These are phyloP conservation scores for Gynochthodes officinalis DNA, from an alignment of 257 asterid genomes.

Conservation along the genomic window DNA sequence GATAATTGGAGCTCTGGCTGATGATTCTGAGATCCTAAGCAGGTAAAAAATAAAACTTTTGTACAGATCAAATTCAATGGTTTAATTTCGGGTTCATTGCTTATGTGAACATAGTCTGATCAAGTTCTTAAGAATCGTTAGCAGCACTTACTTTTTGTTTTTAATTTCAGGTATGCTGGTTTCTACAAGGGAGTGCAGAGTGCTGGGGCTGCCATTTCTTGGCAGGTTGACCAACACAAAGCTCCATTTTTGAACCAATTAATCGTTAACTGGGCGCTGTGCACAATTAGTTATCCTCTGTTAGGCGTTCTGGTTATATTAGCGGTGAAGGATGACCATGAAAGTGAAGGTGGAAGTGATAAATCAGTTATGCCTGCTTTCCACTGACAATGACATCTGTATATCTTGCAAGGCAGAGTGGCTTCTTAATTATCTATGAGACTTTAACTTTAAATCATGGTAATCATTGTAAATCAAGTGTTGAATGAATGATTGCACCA, in stretches of 20 bases:
- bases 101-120: too few species aligned
- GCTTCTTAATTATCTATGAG: too few species aligned
- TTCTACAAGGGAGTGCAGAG: slow-evolving; percentile 49
- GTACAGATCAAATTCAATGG: too few species aligned
- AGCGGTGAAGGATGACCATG: slow-evolving; percentile 38
- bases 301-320: slow-evolving; percentile 28
- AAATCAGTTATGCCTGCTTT: slow-evolving; percentile 18
- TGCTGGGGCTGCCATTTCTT: slow-evolving; percentile 45
- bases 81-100: too few species aligned
- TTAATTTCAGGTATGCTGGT: slow-evolving; percentile 40
- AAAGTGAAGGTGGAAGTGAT: slow-evolving; percentile 14
- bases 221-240: slow-evolving; percentile 37
- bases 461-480: too few species aligned
- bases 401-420: neutral
- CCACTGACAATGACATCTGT: slow-evolving; percentile 1
- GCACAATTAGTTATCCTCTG: slow-evolving; percentile 38
- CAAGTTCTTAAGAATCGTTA: too few species aligned
- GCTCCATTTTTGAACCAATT: slow-evolving; percentile 34
- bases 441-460: too few species aligned
- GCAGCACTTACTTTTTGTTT: too few species aligned
- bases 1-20: slow-evolving; percentile 87
- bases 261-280: slow-evolving; percentile 34
- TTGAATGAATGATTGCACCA: too few species aligned
- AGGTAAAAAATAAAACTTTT: slow-evolving; percentile 50
- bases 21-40: slow-evolving; percentile 89